These are phyloP conservation scores for Bondarzewia mesenterica DNA, from an alignment of 1,284 basidiomycete genomes.

Conservation along the genomic window DNA sequence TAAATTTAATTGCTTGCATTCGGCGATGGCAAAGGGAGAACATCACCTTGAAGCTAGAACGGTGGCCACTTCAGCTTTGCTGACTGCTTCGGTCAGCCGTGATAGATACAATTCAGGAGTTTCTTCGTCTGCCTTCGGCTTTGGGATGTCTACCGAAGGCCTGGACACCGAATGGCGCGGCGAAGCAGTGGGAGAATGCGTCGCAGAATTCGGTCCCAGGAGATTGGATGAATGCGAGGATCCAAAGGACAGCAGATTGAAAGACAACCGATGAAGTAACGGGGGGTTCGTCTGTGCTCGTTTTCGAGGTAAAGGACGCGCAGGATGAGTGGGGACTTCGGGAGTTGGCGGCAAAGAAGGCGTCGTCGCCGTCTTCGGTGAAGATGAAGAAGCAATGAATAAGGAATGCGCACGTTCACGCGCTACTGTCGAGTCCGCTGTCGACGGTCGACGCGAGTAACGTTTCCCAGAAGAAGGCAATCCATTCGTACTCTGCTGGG, in stretches of 20 bases:
- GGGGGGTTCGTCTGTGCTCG: constrained; percentile 67
- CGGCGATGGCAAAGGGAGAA: constrained; percentile 1
- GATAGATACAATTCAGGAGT: constrained; percentile 62
- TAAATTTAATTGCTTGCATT: constrained; percentile 9
- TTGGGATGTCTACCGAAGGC: constrained; percentile 37
- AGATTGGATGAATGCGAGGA: constrained; percentile 23
- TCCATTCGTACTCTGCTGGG: not conserved
- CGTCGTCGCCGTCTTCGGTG: constrained; percentile 8
- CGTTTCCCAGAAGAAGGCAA: constrained; percentile 2
- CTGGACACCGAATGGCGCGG: constrained; percentile 40
- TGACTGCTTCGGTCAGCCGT: constrained; percentile 55
- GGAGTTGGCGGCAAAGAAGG: constrained; percentile 5
- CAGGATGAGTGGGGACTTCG: constrained; percentile 12
- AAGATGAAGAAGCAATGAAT: constrained; percentile 5
- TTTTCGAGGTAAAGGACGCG: constrained; percentile 25
- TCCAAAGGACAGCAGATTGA: constrained; percentile 48
- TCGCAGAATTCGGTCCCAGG: constrained; percentile 24
- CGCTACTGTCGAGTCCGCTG: constrained; percentile 21
- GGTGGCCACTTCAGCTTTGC: constrained; percentile 70
- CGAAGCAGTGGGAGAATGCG: constrained; percentile 29
- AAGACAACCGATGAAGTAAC: constrained; percentile 61
- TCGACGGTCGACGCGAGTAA: constrained; percentile 18
- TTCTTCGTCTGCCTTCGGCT: constrained; percentile 51
- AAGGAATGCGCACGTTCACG: constrained; percentile 13
- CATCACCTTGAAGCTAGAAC: constrained; percentile 76